These are phyloP conservation scores for Botryotinia convoluta DNA, from an alignment of 2,329 filamentous ascomycete species.

Conservation along the genomic window DNA sequence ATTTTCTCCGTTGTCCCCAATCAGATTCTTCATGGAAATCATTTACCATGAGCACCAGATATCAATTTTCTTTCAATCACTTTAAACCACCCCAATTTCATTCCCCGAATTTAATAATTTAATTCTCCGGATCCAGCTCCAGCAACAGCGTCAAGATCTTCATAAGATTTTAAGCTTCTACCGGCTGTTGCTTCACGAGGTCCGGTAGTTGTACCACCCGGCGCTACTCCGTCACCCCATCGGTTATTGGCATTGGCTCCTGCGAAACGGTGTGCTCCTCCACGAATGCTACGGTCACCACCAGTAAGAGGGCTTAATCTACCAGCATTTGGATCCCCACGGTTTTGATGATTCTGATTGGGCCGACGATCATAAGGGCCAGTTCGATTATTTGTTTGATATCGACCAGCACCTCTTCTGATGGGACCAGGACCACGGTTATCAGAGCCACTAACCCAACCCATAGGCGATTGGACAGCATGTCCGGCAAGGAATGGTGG, in stretches of 20 bases:
- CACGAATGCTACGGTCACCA: conserved; percentile 32
- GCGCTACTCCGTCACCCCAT: conserved; percentile 68
- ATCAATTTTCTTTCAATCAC: neutral
- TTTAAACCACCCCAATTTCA: neutral
- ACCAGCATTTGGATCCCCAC: conserved; percentile 47
- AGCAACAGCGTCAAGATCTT: conserved; percentile 86
- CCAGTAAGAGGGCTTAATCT: conserved; percentile 45
- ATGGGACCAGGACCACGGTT: conserved; percentile 63
- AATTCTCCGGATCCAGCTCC: conserved; percentile 76
- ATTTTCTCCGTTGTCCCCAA: conserved; percentile 4
- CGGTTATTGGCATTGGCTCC: conserved; percentile 51
- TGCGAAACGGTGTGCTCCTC: conserved; percentile 48
- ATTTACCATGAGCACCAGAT: neutral
- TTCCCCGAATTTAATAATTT: conserved; percentile 65
- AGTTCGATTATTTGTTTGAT: conserved; percentile 58
- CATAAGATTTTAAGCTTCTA: conserved; percentile 91
- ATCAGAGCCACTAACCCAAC: conserved; percentile 49
- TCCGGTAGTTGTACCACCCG: conserved; percentile 73
- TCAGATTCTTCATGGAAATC: neutral
- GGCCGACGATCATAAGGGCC: conserved; percentile 72
- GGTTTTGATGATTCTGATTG: conserved; percentile 47
- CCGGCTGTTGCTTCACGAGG: conserved; percentile 91
- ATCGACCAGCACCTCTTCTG: conserved; percentile 63
- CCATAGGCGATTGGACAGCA: conserved; percentile 42
- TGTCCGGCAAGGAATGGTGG: conserved; percentile 54